Base-by-base conservation (phyloP, 2,329 filamentous ascomycete species). In the Capronia americana region DNA sequence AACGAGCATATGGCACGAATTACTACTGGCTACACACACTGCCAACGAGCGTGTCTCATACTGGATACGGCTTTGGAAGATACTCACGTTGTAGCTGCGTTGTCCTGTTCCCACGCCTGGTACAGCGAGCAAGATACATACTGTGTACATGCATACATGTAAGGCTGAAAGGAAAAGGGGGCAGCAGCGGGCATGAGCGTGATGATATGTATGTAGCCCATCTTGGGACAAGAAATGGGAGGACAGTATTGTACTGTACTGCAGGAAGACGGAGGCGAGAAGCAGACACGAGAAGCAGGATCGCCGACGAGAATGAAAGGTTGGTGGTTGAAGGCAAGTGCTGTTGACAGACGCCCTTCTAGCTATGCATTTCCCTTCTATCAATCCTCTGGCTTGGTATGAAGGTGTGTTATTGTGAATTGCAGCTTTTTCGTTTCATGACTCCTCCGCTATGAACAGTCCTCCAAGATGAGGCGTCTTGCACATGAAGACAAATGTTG, bases 391-490 rank as follows among this genome's bases (percentile, higher is more conserved):
- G 24, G 14, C 4, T 51, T 12, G 17, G 17, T 51, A 11, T 51
- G 17, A 28, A 51, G 48, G 32, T 34, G 2, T 34, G 32, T 11
- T 6, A n/a, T n/a, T 50, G 5, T 51, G 20, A 26, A 26, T 17
- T 20, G 48, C 48, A 51, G 48, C 48, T 51, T 51, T 51, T 51
- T n/a, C n/a, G n/a, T n/a, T 10, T 34, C 32, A 20, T 51, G 48
- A 51, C 48, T 51, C 48, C 48, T 51, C 23, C 48, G 48, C 48
- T 51, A 51, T 51, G 48, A 12, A 12, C 24, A 7, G 24, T 12
- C 48, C 48, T 23, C n/a, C 6, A 51, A 24, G 38, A n/a, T n/a
- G 17, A 23, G 48, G 48, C 5, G 32, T 28, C 20, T 51, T 51
- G 48, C 20, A 51, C 7, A 17, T 23, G 48, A 51, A 51, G 23